Percentiles rank a stretch among this genome's conserved stretches.
These are phyloP conservation scores for Diaporthe ampelina DNA, from an alignment of 2,329 filamentous ascomycete genomes.

Conservation along the genomic window DNA sequence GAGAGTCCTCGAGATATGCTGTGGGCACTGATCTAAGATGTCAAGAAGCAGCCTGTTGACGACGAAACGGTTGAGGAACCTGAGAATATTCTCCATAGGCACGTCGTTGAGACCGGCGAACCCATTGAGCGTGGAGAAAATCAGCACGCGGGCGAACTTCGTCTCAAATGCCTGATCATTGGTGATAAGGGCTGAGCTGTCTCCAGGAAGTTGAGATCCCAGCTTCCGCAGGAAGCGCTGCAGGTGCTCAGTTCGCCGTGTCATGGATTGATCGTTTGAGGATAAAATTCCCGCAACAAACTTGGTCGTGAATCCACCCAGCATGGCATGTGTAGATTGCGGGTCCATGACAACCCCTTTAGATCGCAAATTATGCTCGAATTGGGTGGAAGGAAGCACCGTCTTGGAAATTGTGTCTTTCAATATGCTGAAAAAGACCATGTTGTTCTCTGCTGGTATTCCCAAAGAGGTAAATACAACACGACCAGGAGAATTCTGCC, in stretches of 20 bases:
- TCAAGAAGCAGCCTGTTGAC: constrained; percentile 13
- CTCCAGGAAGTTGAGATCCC: neutral
- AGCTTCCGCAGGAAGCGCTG: neutral
- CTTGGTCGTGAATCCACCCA: neutral
- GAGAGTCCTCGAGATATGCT: neutral
- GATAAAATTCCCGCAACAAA: neutral
- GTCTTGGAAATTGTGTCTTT: neutral
- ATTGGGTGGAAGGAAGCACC: neutral
- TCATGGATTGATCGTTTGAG: neutral
- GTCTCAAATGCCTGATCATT: neutral
- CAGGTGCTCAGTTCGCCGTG: neutral
- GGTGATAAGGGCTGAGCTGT: neutral
- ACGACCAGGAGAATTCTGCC: neutral
- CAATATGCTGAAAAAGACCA: neutral
- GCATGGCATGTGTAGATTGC: neutral
- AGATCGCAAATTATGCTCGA: neutral
- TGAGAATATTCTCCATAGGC: constrained; percentile 15
- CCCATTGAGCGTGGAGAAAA: constrained; percentile 18
- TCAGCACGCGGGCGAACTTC: neutral
- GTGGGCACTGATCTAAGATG: neutral
- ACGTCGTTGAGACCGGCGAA: neutral
- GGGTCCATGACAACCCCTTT: neutral
- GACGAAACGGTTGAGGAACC: neutral
- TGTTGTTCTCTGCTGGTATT: neutral
- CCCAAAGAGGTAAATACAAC: neutral